Percentiles rank a stretch among this genome's conserved stretches.
Evolutionary conservation across 352 stramenopile species (phyloP).

Genomic region (Phytophthora pinifolia): DNA sequence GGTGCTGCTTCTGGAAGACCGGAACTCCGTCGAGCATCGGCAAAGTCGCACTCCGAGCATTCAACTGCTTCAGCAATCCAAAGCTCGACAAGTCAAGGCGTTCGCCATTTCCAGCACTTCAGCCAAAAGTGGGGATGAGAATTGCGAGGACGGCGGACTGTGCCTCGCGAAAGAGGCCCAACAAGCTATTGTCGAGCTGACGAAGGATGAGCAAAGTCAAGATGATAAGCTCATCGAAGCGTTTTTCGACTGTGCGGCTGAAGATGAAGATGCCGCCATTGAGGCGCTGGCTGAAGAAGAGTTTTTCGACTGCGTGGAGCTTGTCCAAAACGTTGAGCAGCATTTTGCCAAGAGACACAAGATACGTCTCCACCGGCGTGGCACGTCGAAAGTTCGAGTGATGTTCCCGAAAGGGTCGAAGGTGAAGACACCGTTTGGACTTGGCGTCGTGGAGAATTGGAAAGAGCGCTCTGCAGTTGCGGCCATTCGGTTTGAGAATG

Average conservation of each 20-base stretch:
- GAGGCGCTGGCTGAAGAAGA: constrained; percentile 76
- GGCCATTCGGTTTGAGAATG: constrained; percentile 46
- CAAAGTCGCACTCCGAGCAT: constrained; percentile 33
- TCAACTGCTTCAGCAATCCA: constrained; percentile 33
- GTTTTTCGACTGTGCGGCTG: constrained; percentile 71
- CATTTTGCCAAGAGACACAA: constrained; percentile 39
- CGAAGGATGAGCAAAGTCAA: constrained; percentile 31
- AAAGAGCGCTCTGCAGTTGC: constrained; percentile 36
- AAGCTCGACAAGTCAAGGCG: constrained; percentile 33
- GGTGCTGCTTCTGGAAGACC: constrained; percentile 73
- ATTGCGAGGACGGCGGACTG: constrained; percentile 4
- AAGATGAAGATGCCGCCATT: constrained; percentile 51
- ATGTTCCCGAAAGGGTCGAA: constrained; percentile 52
- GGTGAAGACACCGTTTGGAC: constrained; percentile 66
- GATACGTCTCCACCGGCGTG: constrained; percentile 15
- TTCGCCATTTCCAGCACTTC: constrained; percentile 20
- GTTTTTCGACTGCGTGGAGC: constrained; percentile 81
- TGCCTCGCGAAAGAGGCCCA: constrained; percentile 26
- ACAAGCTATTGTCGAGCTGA: constrained; percentile 34
- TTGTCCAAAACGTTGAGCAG: constrained; percentile 51
- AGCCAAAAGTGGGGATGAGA: neutral
- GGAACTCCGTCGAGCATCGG: constrained; percentile 31
- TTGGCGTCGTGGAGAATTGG: constrained; percentile 57
- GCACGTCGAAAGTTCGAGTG: constrained; percentile 11
- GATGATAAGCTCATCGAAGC: constrained; percentile 66